Base-by-base conservation (phyloP, 306 rosid species). In the Cucurbita moschata region DNA sequence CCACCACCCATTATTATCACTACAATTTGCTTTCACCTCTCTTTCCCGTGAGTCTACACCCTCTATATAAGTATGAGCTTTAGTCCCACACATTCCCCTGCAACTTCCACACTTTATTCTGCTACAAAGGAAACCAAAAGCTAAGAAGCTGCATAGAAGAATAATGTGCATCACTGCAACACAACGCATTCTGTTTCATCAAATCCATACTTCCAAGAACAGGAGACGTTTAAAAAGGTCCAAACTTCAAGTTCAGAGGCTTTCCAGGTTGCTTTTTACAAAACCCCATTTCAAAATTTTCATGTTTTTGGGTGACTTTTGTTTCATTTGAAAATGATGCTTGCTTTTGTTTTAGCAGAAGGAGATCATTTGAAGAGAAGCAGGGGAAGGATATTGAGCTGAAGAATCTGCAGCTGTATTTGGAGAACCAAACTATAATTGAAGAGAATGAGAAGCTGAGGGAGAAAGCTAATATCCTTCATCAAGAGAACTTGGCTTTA, bases 401-500 rank as follows among this genome's bases (percentile, higher is more conserved):
- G 57, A 76, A 82, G 79, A 86, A 86, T 70, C 53, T 83, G 70
- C 77, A 83, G 76, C 82, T 86, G 10, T 83, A 74, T 75, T 23
- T 86, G 82, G 81, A 86, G 79, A 85, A 86, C 77, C 71, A 83
- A 57, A 79, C 76, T 38, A 86, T 86, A 54, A 83, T 75, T 16
- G 79, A 83, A 67, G 83, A 79, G 79, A 86, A 86, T 54, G 78
- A 79, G 78, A 81, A 79, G 77, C 74, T 86, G 76, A 86, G 77
- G 77, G 69, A 73, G 66, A 75, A 72, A 46, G 87, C 85, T 35
- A 62, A 18, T 56, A 76, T 70, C 71, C 89, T 86, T 72, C 85
- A 56, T 72, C 82, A 79, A 58, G 87, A 86, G 84, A 86, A 86
- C 70, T 60, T 81, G 8, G 79, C 77, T 44, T 80, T 85, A 37